Evolutionary conservation across 2,329 filamentous ascomycete genomes (phyloP).

Genomic region (Fusarium foetens): DNA sequence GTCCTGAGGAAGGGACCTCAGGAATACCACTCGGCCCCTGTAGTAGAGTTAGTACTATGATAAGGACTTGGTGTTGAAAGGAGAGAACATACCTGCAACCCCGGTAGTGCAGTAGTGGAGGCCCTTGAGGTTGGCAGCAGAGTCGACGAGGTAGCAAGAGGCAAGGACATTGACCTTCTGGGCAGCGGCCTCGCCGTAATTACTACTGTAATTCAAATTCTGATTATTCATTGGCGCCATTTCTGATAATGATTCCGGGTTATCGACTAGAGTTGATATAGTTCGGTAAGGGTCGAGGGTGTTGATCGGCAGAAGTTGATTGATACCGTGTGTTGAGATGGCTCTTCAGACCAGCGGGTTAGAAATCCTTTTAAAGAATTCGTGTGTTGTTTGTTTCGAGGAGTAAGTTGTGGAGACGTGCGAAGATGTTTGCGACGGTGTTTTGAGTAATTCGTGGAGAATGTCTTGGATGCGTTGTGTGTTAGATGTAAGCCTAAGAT

Average conservation of each 20-base stretch:
- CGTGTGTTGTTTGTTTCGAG: slow-evolving; percentile 1
- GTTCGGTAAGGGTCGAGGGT: slow-evolving; percentile 11
- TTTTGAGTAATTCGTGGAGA: slow-evolving; percentile 5
- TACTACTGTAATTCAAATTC: slow-evolving; percentile 76
- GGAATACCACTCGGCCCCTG: slow-evolving; percentile 92
- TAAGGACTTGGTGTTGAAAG: not conserved
- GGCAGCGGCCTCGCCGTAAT: slow-evolving; percentile 76
- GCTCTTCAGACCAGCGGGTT: slow-evolving; percentile 1
- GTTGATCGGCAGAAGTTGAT: slow-evolving; percentile 21
- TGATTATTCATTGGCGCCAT: slow-evolving; percentile 78
- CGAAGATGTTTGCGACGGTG: slow-evolving; percentile 11
- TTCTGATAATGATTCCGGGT: slow-evolving; percentile 45
- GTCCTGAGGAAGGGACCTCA: slow-evolving; percentile 91
- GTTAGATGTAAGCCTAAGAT: slow-evolving; percentile 13
- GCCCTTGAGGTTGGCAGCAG: slow-evolving; percentile 76
- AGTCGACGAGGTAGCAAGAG: slow-evolving; percentile 89
- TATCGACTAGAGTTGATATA: slow-evolving; percentile 34
- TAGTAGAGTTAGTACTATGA: slow-evolving; percentile 27
- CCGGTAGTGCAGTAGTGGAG: slow-evolving; percentile 97
- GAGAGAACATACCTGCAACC: slow-evolving; percentile 72
- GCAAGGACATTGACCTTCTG: slow-evolving; percentile 82
- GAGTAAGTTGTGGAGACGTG: not conserved
- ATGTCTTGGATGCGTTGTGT: slow-evolving; percentile 9
- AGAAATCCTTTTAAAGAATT: slow-evolving; percentile 13
- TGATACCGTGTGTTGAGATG: slow-evolving; percentile 10